A percentile compares a stretch with the other conserved stretches of the same genome.
Evolutionary conservation across 2,329 filamentous ascomycete species (phyloP).

Genomic region (Clarireedia paspali): DNA sequence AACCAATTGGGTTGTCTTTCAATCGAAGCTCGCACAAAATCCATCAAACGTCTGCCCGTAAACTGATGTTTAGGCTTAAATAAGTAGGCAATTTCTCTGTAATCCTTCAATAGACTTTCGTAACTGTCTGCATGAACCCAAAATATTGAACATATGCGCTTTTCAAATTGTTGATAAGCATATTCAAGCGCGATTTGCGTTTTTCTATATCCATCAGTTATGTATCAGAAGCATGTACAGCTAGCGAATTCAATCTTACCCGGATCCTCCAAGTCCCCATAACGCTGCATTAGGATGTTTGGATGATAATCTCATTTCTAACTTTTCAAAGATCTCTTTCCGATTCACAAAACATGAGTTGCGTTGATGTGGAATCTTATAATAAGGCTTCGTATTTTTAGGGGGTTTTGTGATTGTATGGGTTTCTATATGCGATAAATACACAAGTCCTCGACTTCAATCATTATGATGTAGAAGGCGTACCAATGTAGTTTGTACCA

Average conservation of each 20-base stretch:
- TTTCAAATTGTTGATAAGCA: not conserved
- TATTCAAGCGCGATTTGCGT: not conserved
- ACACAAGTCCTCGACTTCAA: no score
- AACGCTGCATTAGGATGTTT: not conserved
- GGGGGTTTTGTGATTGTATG: no score
- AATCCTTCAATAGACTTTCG: not conserved
- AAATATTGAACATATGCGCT: not conserved
- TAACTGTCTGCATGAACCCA: not conserved
- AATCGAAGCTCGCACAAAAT: not conserved
- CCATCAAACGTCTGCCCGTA: not conserved
- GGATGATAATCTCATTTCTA: not conserved
- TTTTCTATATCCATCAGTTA: not conserved
- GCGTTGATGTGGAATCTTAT: not conserved
- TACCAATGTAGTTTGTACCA: conserved; percentile 8
- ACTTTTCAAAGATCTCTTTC: not conserved
- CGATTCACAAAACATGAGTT: not conserved
- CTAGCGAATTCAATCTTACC: not conserved
- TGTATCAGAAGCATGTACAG: not conserved
- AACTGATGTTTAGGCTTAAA: not conserved
- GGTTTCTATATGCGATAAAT: no score
- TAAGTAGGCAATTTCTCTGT: not conserved
- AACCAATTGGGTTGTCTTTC: no score
- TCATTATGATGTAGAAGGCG: conserved; percentile 5
- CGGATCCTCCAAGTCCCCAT: not conserved
- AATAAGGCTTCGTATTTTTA: no score